Base-by-base conservation (phyloP, 768 basidiomycete genomes). In the Macrocybe gigantea region DNA sequence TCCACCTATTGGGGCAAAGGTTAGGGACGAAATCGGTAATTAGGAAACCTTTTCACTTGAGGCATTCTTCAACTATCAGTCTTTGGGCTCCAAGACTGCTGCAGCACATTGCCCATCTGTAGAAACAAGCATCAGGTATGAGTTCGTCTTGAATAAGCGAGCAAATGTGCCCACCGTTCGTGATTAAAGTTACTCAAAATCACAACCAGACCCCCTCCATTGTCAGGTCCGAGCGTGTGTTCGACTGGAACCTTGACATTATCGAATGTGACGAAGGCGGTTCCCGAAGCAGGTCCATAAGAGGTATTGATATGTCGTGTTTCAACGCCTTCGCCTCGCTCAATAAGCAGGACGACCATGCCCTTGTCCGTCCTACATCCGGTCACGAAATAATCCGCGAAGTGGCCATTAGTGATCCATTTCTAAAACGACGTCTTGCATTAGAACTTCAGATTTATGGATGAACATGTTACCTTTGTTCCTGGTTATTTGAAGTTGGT, bases 121-220 rank as follows among this genome's bases (percentile, higher is more conserved):
- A 33, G 34, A 36, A 75, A 22, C 22, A 22, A 22, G 22, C 22
- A 22, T 22, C 22, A 22, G 1, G 22, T 73, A 7, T 7, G 15
- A 10, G 12, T 10, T 14, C 5, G 15, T 40, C 10, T 43, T 22
- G 33, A 31, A 12, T 4, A 38, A 22, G 13, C 8, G n/a, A 30
- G n/a, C n/a, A 5, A 36, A 47, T 47, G 35, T 5, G 31, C 83
- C 80, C 79, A 90, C 60, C 86, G 82, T 63, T 92, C 89, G 64
- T 93, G 91, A 62, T 93, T 93, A 68, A 93, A 94, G 68, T 93
- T 95, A 49, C 83, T 68, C 33, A 15, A 51, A 54, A 50, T 46
- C 42, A 66, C 65, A 37, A 63, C 58, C 12, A 68, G 55, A 30
- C 88, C 87, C 41, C 77, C 79, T 46, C 60, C 60, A 35, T 60